phyloP scores from a whole-genome alignment of 768 basidiomycete genomes.

The Tricholoma saponaceum region DNA sequence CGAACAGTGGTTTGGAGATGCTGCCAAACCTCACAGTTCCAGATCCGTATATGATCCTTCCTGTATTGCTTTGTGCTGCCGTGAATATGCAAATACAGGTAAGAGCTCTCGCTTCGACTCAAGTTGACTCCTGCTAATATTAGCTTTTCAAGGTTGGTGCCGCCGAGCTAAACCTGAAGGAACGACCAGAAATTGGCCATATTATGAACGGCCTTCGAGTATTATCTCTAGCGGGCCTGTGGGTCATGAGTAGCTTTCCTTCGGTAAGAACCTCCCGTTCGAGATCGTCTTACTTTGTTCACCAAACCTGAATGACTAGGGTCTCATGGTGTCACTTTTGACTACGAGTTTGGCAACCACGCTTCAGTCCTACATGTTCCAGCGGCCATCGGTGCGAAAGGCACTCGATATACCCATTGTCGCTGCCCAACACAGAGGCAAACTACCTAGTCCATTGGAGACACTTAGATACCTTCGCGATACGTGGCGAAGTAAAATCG shows the following conservation, averaged over 20 bases:
- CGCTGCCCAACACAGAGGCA: conserved; percentile 21
- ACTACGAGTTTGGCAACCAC: conserved; percentile 40
- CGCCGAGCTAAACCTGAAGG: conserved; percentile 49
- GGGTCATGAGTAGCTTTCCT: conserved; percentile 53
- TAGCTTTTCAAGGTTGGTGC: conserved; percentile 34
- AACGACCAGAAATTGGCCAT: conserved; percentile 57
- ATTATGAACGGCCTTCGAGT: conserved; percentile 64
- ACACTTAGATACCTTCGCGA: conserved; percentile 18
- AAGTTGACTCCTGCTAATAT: conserved; percentile 1
- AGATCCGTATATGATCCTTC: conserved; percentile 78
- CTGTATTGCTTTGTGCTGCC: conserved; percentile 47
- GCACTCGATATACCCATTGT: conserved; percentile 34
- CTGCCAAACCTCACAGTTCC: conserved; percentile 72
- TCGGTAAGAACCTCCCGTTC: conserved; percentile 46
- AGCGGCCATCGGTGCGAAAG: conserved; percentile 36
- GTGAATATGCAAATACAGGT: conserved; percentile 74
- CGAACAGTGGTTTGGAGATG: conserved; percentile 68
- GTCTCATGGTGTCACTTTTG: conserved; percentile 38
- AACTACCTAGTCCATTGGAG: conserved; percentile 27
- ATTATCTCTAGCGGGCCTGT: conserved; percentile 44
- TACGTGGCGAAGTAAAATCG: conserved; percentile 18
- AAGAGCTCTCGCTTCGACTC: conserved; percentile 18
- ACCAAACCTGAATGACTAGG: conserved; percentile 21
- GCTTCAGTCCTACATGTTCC: conserved; percentile 46
- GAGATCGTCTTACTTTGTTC: background rate